Evolutionary conservation across 2,329 filamentous ascomycete genomes (phyloP).

Genomic region (Biscogniauxia marginata): DNA sequence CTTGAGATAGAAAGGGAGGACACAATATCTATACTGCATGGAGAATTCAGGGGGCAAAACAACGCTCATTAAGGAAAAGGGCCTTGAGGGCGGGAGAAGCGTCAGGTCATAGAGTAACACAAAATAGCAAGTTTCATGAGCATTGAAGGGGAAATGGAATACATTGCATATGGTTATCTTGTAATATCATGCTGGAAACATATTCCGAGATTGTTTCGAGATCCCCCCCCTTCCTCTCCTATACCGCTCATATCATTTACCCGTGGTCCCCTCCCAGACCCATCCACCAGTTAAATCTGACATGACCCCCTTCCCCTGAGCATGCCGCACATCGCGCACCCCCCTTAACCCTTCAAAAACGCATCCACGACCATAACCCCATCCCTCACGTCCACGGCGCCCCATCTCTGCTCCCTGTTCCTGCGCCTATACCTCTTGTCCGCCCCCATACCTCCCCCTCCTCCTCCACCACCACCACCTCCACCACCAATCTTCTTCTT

Average conservation of each 20-base stretch:
- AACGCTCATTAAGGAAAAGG: too few species aligned
- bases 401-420: constrained; percentile 55
- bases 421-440: constrained; percentile 13
- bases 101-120: too few species aligned
- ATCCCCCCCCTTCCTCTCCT: not conserved
- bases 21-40: too few species aligned
- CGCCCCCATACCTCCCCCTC: constrained; percentile 12
- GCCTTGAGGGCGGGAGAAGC: too few species aligned
- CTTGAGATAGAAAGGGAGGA: too few species aligned
- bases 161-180: too few species aligned
- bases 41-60: too few species aligned
- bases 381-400: constrained; percentile 42
- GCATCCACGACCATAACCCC: constrained; percentile 40
- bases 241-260: constrained; percentile 25
- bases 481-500: constrained; percentile 7
- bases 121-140: too few species aligned
- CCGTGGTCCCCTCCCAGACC: constrained; percentile 41
- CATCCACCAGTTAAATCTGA: constrained; percentile 30
- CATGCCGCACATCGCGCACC: not conserved
- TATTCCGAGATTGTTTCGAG: too few species aligned
- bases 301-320: constrained; percentile 13
- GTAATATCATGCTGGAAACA: too few species aligned
- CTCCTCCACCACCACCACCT: too few species aligned
- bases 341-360: constrained; percentile 26
- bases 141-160: too few species aligned